Evolutionary conservation across 1,139 yeast species (phyloP), one percentile per base, ranked within the genome.

Genomic region (Debaryomyces singareniensis): DNA sequence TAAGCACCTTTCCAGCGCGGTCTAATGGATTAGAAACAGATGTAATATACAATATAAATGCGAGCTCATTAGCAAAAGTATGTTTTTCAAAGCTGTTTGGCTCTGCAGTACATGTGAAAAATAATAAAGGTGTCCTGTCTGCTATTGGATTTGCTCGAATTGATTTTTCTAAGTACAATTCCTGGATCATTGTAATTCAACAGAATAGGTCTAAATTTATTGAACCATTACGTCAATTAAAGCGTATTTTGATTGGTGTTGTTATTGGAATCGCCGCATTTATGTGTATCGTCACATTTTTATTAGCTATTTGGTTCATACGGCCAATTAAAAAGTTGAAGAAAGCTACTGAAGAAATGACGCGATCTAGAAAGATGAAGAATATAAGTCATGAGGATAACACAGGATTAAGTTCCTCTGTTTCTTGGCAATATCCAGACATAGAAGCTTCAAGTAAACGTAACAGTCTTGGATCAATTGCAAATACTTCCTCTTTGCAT

Each of bases 231-330:
- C 55, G 66, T 16, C 70, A 67, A 37, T 58, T 87, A 28, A 68
- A 81, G 3, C 75, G 75, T 38, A 81, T 85, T 31, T 78, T 85
- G 35, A 71, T 81, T 29, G 95, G 93, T 2, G 78, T 84, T 1
- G 86, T 84, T 14, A 60, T 85, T 25, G 95, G 87, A 1, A 75
- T 85, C 20, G 89, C 94, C 2, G 85, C 66, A 0, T 73, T 83
- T 38, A 76, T 87, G 61, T 71, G 85, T 39, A 40, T 85, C 2
- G 56, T 83, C 13, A 85, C 96, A 1, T 73, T 87, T 50, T 87
- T 94, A 2, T 56, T 86, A 34, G 89, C 96, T 0, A 85, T 86
- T 33, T 78, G 78, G 65, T 89, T 91, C 24, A 91, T 87, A 3
- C 58, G 83, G 36, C 96, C 98, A 0, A 83, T 91, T 32, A 73